phyloP scores from a whole-genome alignment of 495 filamentous ascomycete genomes.

The Aspergillus wentii region DNA sequence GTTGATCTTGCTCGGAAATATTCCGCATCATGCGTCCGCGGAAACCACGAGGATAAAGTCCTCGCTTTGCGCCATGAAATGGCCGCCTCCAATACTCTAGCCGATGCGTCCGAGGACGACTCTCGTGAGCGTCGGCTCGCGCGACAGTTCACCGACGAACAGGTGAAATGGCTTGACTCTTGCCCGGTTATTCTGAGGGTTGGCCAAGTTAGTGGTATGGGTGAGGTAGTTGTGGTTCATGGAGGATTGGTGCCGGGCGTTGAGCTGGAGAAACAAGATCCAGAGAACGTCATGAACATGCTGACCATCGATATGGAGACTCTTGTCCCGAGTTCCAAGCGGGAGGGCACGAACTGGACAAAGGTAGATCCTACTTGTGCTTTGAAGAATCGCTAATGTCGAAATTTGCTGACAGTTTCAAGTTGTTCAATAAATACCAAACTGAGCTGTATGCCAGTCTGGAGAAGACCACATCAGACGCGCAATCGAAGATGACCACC shows the following conservation, averaged over 20 bases:
- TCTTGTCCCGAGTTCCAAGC: slow-evolving; percentile 53
- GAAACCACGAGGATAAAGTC: slow-evolving; percentile 89
- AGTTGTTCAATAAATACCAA: slow-evolving; percentile 59
- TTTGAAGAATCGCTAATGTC: too few relatives aligned
- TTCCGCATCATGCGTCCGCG: slow-evolving; percentile 74
- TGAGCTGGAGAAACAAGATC: slow-evolving; percentile 67
- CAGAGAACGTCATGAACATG: slow-evolving; percentile 87
- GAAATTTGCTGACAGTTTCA: too few relatives aligned
- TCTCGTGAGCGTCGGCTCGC: slow-evolving; percentile 45
- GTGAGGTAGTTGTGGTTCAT: slow-evolving; percentile 71
- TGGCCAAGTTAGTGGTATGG: slow-evolving; percentile 51
- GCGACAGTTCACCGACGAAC: slow-evolving; percentile 47
- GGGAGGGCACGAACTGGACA: slow-evolving; percentile 61
- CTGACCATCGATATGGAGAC: slow-evolving; percentile 64
- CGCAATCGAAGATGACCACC: slow-evolving; percentile 34
- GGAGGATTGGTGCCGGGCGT: slow-evolving; percentile 76
- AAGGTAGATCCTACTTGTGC: slow-evolving; percentile 42
- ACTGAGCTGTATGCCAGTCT: slow-evolving; percentile 22
- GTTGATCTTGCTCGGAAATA: slow-evolving; percentile 65
- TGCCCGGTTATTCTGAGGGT: slow-evolving; percentile 74
- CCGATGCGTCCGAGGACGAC: slow-evolving; percentile 7
- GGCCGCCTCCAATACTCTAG: slow-evolving; percentile 15
- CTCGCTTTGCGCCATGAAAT: slow-evolving; percentile 49
- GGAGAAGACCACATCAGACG: slow-evolving; percentile 12
- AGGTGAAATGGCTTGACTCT: slow-evolving; percentile 62